Evolutionary conservation across 1,284 basidiomycete genomes (phyloP).

Genomic region (Ustilago vetiveriae): DNA sequence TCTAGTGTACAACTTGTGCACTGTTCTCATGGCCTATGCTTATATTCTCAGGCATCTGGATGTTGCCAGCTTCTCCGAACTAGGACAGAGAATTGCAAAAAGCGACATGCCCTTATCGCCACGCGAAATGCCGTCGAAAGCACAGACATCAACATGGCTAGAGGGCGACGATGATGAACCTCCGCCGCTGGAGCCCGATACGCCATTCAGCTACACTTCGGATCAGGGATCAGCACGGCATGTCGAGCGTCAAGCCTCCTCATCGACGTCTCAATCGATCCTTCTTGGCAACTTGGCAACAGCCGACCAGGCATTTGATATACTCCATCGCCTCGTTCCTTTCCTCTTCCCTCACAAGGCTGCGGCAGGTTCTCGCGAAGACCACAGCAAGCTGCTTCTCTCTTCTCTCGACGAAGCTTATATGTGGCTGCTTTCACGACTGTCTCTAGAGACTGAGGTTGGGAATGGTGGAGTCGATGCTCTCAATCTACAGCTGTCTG

Average conservation of each 20-base stretch:
- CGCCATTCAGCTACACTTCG: background rate
- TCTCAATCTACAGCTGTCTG: constrained; percentile 19
- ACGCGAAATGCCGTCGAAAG: background rate
- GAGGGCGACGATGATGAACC: constrained; percentile 34
- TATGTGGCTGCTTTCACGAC: constrained; percentile 32
- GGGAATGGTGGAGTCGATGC: constrained; percentile 19
- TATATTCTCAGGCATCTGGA: constrained; percentile 48
- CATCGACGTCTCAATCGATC: too few species aligned
- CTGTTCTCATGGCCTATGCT: constrained; percentile 47
- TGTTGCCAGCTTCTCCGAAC: constrained; percentile 28
- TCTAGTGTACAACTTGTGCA: constrained; percentile 43
- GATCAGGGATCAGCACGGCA: too few species aligned
- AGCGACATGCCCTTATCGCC: background rate
- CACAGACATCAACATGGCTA: background rate
- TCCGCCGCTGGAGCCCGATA: constrained; percentile 47
- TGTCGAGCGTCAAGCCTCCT: too few species aligned
- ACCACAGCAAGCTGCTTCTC: constrained; percentile 9
- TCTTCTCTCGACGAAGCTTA: constrained; percentile 23
- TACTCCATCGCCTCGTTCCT: constrained; percentile 13
- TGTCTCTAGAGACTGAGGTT: constrained; percentile 18
- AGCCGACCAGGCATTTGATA: constrained; percentile 5
- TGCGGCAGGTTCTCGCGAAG: background rate
- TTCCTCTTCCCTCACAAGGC: constrained; percentile 15
- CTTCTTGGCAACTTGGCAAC: background rate
- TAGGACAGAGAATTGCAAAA: too few species aligned